Evolutionary conservation across 1,139 yeast species (phyloP).

Genomic region (Barnettozyma hawaiiensis): DNA sequence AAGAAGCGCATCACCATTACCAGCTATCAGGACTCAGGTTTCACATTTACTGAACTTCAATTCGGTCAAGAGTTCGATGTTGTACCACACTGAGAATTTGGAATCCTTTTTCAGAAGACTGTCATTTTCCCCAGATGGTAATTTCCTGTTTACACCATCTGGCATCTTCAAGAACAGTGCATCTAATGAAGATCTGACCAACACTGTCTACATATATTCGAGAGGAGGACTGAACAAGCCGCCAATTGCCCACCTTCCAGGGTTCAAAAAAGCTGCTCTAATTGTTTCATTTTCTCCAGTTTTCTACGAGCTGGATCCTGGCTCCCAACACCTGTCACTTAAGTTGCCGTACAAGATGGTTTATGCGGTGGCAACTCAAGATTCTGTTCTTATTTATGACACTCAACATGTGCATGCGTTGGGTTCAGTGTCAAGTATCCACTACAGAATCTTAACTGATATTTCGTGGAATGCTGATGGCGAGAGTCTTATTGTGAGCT

Average conservation of each 20-base stretch:
- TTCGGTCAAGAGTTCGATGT: slow-evolving; percentile 33
- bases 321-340: slow-evolving; percentile 26
- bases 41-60: slow-evolving; percentile 24
- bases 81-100: slow-evolving; percentile 81
- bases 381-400: slow-evolving; percentile 76
- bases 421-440: slow-evolving; percentile 72
- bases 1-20: slow-evolving; percentile 30
- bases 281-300: slow-evolving; percentile 75
- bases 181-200: slow-evolving; percentile 36
- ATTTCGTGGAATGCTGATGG: slow-evolving; percentile 83
- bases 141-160: slow-evolving; percentile 72
- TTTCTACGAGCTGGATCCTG: slow-evolving; percentile 39
- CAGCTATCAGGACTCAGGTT: slow-evolving; percentile 36
- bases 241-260: slow-evolving; percentile 75
- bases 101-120: slow-evolving; percentile 87
- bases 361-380: slow-evolving; percentile 92
- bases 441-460: slow-evolving; percentile 86
- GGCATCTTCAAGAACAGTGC: slow-evolving; percentile 49
- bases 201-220: slow-evolving; percentile 74
- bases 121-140: slow-evolving; percentile 86
- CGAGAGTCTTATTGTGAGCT: slow-evolving; percentile 61
- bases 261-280: slow-evolving; percentile 76
- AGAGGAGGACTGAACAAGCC: slow-evolving; percentile 61
- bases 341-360: slow-evolving; percentile 69
- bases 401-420: slow-evolving; percentile 66